Base-by-base conservation (phyloP, 1,284 basidiomycete genomes). In the Cryptococcus sp. region DNA sequence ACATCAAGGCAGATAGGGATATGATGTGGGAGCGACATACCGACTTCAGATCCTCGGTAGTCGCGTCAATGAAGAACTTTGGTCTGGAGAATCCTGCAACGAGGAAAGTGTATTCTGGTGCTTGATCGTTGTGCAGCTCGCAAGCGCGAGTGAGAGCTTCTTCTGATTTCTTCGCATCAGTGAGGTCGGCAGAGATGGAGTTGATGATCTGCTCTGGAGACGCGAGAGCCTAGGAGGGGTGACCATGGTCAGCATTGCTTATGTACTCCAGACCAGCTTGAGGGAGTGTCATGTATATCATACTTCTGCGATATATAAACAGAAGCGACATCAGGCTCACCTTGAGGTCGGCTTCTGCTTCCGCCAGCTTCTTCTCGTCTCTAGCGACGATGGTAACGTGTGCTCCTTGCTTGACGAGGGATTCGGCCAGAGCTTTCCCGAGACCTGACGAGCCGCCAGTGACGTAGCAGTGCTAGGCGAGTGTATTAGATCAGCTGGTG, bases 361-460 rank as follows among this genome's bases (percentile, higher is more conserved):
- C 77, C 51, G 83, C 77, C 26, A 91, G 80, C 61, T 85, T 87
- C 46, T 79, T 76, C 62, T 85, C 80, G 64, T 87, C 67, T 34
- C 64, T 46, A 44, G 90, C 89, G 37, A 92, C 87, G 59, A 94
- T 88, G 1, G 88, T 88, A 3, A 94, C 87, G 71, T 90, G 81
- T 1, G 90, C 89, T 1, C 91, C 91, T 53, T 82, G 81, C 62
- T 81, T 77, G n/a, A 86, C 84, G 13, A 93, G 82, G 41, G 86
- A 80, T 41, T 83, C 80, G 0, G 90, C 88, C 0, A 93, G 79
- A 0, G 86, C 82, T 15, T 90, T 82, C 8, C 92, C 91, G 1
- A 92, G 83, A 1, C 91, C 91, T 22, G 86, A 82, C 10, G 87
- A 89, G 1, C 89, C 91, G 23, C 91, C 92, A 16, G 90, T 89